phyloP scores from a whole-genome alignment of 768 basidiomycete species.

The Tremella fuciformis region DNA sequence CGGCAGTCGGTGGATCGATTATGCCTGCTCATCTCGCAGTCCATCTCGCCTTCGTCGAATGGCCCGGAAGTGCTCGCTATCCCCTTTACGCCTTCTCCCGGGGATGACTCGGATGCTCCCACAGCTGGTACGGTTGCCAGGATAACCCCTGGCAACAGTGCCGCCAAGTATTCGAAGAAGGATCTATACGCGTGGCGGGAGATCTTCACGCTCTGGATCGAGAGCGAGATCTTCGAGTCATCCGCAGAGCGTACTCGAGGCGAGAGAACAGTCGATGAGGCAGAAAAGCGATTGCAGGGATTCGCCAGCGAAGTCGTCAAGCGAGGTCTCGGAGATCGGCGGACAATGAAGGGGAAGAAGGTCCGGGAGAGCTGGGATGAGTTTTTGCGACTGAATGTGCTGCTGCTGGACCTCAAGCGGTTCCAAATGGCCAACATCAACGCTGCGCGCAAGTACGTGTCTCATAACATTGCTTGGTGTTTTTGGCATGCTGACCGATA shows the following conservation, averaged over 20 bases:
- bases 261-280: conserved; percentile 67
- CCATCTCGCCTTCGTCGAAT: conserved; percentile 29
- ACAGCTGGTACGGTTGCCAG: conserved; percentile 1
- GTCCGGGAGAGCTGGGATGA: conserved; percentile 63
- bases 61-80: conserved; percentile 18
- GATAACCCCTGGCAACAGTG: conserved; percentile 48
- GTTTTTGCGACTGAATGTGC: conserved; percentile 73
- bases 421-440: conserved; percentile 81
- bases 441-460: conserved; percentile 69
- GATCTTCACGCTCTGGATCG: conserved; percentile 82
- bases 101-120: not conserved
- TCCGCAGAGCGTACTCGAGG: conserved; percentile 64
- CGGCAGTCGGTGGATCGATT: conserved; percentile 57
- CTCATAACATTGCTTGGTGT: not conserved
- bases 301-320: conserved; percentile 64
- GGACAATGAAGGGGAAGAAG: conserved; percentile 61
- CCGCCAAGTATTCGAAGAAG: conserved; percentile 40
- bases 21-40: conserved; percentile 50
- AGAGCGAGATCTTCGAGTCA: conserved; percentile 79
- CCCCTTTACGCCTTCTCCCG: conserved; percentile 20
- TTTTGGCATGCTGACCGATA: conserved; percentile 1
- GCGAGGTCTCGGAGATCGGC: conserved; percentile 59
- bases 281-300: conserved; percentile 63
- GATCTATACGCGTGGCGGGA: conserved; percentile 87
- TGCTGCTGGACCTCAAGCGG: conserved; percentile 79